Percentiles rank a stretch among this genome's conserved stretches.
These are phyloP conservation scores for Hirsutella minnesotensis DNA, from an alignment of 2,329 filamentous ascomycete species.

Conservation along the genomic window DNA sequence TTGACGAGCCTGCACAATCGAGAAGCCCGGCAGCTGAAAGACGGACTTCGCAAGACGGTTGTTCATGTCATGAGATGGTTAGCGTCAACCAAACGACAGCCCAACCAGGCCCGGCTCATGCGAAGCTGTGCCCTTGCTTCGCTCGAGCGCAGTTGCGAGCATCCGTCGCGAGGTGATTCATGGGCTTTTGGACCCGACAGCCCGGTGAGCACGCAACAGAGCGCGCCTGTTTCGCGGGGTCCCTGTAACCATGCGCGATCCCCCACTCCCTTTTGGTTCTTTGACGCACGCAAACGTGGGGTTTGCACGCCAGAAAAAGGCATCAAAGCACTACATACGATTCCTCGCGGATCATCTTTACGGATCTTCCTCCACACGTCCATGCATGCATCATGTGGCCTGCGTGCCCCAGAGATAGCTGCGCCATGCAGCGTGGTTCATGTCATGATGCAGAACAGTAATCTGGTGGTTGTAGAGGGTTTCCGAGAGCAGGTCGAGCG, in stretches of 20 bases:
- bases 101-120: too few relatives aligned
- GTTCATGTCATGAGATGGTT: too few relatives aligned
- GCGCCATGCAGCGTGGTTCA: background rate
- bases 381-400: conserved; percentile 24
- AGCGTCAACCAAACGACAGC: too few relatives aligned
- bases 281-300: background rate
- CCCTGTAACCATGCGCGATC: background rate
- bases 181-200: too few relatives aligned
- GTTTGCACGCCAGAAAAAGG: conserved; percentile 1
- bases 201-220: background rate
- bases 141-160: too few relatives aligned
- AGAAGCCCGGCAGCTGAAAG: too few relatives aligned
- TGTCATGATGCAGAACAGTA: background rate
- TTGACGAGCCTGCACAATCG: too few relatives aligned
- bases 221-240: background rate
- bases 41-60: too few relatives aligned
- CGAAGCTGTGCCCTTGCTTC: too few relatives aligned
- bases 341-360: conserved; percentile 24
- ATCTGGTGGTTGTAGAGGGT: too few relatives aligned
- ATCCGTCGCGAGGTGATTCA: too few relatives aligned
- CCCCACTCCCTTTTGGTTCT: background rate
- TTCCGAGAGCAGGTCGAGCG: too few relatives aligned
- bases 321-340: conserved; percentile 20
- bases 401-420: background rate
- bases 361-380: conserved; percentile 10